Evolutionary conservation across 164 flowering plant species (phyloP).

Genomic region (Chloranthus sessilifolius): DNA sequence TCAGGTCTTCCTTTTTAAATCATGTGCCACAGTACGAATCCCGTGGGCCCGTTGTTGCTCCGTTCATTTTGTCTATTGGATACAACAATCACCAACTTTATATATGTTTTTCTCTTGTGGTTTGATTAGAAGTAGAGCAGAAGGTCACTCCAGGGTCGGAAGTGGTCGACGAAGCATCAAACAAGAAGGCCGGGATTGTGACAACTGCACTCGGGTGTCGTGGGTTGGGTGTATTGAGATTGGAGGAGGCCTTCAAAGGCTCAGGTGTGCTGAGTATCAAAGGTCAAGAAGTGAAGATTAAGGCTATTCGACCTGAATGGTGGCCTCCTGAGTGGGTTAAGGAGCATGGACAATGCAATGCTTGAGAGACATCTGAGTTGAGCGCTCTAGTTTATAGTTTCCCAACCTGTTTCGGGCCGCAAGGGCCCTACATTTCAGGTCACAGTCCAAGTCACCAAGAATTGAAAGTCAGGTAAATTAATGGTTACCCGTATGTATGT

Average conservation of each 20-base stretch:
- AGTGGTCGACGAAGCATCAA: slow-evolving; percentile 35
- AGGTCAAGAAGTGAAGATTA: slow-evolving; percentile 54
- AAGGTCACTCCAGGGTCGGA: slow-evolving; percentile 65
- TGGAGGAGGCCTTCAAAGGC: slow-evolving; percentile 70
- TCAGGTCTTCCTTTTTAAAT: no score
- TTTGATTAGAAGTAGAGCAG: slow-evolving; percentile 45
- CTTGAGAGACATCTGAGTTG: no score
- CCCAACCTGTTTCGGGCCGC: no score
- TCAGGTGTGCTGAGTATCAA: slow-evolving; percentile 35
- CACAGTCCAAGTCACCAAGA: no score
- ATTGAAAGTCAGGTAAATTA: no score
- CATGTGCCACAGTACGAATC: no score
- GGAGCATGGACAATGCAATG: slow-evolving; percentile 37
- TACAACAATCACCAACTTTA: no score
- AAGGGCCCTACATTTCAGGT: no score
- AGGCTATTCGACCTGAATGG: slow-evolving; percentile 73
- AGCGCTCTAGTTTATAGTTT: no score
- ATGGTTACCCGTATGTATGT: no score
- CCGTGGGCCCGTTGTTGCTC: no score
- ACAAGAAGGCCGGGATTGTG: slow-evolving; percentile 67
- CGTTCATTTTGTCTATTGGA: no score
- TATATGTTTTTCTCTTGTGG: neutral
- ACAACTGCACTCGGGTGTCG: slow-evolving; percentile 64
- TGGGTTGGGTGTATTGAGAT: slow-evolving; percentile 65
- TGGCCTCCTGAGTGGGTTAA: slow-evolving; percentile 86